Evolutionary conservation across 352 stramenopile genomes (phyloP), one percentile per base, ranked within the genome.

Genomic region (Phytophthora pinifolia): DNA sequence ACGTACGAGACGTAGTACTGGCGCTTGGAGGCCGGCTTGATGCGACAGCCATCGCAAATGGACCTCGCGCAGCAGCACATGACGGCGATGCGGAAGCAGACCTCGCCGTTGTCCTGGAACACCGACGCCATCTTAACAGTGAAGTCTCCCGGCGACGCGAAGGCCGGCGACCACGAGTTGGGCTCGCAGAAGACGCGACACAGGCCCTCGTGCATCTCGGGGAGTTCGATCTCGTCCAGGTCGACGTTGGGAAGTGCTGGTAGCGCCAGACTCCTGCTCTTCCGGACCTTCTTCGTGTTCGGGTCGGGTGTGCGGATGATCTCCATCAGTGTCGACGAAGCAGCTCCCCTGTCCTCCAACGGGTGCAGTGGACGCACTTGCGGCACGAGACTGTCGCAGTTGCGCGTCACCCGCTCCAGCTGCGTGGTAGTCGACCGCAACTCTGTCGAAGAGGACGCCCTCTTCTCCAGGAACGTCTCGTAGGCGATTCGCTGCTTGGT

Each of bases 1-100:
- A 90, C 62, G 49, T 75, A 65, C 33, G 83, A 80, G 14, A 88
- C 64, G 27, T 79, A 91, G n/a, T 83, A 83, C 45, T 90, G 85
- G 12, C 78, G 75, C 46, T 83, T 86, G 0, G 61, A 71, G 1
- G 51, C 53, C 13, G 70, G 66, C 2, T 70, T 69, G 8, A 66
- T 37, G n/a, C 63, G 69, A 2, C 54, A 62, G 12, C 62, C 65
- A 52, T 89, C 79, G 29, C 71, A 72, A 48, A 92, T 58, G 6
- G 73, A 72, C 39, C 64, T 66, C 25, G 79, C 74, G 15, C 66
- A 85, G 55, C 68, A 75, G 37, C 76, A 86, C 43, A 89, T 79
- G 18, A 87, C 67, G 27, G 79, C 76, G 31, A 89, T 68, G 33
- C 67, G 54, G 38, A 86, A 75, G 30, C 65, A 65, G 20, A 80